phyloP scores from a whole-genome alignment of 2,329 filamentous ascomycete genomes.

The Sordariomycetes sp. region DNA sequence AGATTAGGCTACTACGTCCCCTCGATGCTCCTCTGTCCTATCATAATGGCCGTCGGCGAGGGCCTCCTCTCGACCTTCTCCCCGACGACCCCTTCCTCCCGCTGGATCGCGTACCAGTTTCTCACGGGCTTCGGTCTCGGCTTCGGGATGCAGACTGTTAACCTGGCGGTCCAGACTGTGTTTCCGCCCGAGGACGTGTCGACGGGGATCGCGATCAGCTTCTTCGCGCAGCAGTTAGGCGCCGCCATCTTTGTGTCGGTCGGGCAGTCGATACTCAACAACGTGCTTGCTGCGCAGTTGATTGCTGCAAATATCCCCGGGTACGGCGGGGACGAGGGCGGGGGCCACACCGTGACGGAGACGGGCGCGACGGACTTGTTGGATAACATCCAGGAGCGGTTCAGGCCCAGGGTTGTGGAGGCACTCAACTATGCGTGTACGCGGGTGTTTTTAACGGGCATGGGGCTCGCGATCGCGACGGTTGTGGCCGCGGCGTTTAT shows the following conservation, averaged over 20 bases:
- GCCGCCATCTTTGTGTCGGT: slow-evolving; percentile 45
- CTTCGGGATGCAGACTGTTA: slow-evolving; percentile 42
- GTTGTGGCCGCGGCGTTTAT: slow-evolving; percentile 45
- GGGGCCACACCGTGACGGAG: slow-evolving; percentile 22
- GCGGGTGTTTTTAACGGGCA: slow-evolving; percentile 47
- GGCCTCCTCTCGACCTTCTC: slow-evolving; percentile 45
- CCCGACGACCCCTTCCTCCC: slow-evolving; percentile 26
- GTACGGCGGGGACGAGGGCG: slow-evolving; percentile 21
- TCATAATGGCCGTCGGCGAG: slow-evolving; percentile 34
- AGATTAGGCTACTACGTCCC: slow-evolving; percentile 47
- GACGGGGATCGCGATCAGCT: slow-evolving; percentile 38
- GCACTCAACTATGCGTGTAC: slow-evolving; percentile 55
- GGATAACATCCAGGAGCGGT: slow-evolving; percentile 31
- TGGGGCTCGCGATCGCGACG: slow-evolving; percentile 40
- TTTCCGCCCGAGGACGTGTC: slow-evolving; percentile 37
- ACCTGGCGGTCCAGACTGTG: slow-evolving; percentile 42
- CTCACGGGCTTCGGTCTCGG: slow-evolving; percentile 45
- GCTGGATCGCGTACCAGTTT: slow-evolving; percentile 49
- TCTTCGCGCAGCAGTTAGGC: slow-evolving; percentile 46
- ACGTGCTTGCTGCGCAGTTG: slow-evolving; percentile 25
- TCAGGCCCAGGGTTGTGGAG: slow-evolving; percentile 36
- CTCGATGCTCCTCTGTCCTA: slow-evolving; percentile 36
- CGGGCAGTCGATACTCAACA: slow-evolving; percentile 39
- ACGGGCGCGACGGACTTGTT: slow-evolving; percentile 49
- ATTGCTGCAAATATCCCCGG: slow-evolving; percentile 20